Evolutionary conservation across 176 grass and related monocot genomes (phyloP).

Genomic region (Pontederia crassipes): DNA sequence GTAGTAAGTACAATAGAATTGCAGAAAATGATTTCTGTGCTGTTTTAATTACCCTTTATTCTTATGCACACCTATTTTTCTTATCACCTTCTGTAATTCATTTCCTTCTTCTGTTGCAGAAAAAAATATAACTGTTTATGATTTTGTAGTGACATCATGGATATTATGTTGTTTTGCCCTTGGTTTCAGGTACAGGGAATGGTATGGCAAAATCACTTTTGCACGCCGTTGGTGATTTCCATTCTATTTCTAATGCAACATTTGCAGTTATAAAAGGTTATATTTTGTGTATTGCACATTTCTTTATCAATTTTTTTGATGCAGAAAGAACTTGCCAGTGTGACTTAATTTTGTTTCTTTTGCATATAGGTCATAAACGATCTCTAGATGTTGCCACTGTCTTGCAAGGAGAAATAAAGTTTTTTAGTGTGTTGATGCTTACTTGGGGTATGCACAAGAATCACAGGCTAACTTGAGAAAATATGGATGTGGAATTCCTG

Average conservation of each 20-base stretch:
- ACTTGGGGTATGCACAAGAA: slow-evolving; percentile 66
- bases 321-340: neutral
- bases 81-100: no score
- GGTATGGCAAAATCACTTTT: slow-evolving; percentile 89
- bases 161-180: neutral
- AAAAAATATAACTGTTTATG: no score
- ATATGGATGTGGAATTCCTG: slow-evolving; percentile 1
- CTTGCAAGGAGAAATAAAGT: slow-evolving; percentile 43
- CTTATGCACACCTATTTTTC: no score
- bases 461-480: neutral
- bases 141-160: neutral
- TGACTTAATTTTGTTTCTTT: neutral
- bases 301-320: no score
- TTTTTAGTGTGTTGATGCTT: slow-evolving; percentile 72
- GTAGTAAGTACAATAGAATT: no score
- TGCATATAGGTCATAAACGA: slow-evolving; percentile 41
- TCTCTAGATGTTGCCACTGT: slow-evolving; percentile 64
- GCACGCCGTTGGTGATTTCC: slow-evolving; percentile 38
- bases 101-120: no score
- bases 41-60: no score
- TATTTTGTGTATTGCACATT: neutral
- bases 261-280: slow-evolving; percentile 79
- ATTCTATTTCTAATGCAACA: slow-evolving; percentile 52
- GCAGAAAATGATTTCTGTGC: no score
- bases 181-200: slow-evolving; percentile 59